Percentiles rank a stretch among this genome's conserved stretches.
Evolutionary conservation across 2,329 filamentous ascomycete species (phyloP).

Genomic region (Purpureocillium lavendulum): DNA sequence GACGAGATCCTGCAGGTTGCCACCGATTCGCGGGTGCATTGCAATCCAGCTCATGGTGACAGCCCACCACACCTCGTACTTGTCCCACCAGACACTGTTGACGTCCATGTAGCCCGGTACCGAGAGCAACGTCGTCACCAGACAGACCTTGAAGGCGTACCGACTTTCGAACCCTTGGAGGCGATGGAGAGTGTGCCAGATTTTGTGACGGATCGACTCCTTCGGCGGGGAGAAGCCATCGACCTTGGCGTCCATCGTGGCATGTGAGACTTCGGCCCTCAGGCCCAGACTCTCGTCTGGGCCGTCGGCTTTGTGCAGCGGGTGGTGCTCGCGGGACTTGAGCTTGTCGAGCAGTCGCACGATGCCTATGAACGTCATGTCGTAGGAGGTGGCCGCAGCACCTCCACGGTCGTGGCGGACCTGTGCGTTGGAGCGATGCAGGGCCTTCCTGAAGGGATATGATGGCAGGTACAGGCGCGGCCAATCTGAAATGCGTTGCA

Average conservation of each 20-base stretch:
- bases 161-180: constrained; percentile 49
- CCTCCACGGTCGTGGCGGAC: constrained; percentile 52
- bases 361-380: constrained; percentile 36
- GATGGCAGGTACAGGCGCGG: constrained; percentile 40
- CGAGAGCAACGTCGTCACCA: constrained; percentile 41
- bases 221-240: constrained; percentile 22
- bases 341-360: constrained; percentile 33
- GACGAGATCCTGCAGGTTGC: constrained; percentile 49
- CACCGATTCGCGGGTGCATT: constrained; percentile 41
- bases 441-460: constrained; percentile 43
- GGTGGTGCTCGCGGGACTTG: constrained; percentile 27
- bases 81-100: constrained; percentile 43
- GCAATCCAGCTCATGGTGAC: constrained; percentile 50
- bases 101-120: constrained; percentile 43
- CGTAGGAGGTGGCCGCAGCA: constrained; percentile 43
- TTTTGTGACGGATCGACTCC: constrained; percentile 32
- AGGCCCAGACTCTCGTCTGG: constrained; percentile 11
- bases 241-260: constrained; percentile 29
- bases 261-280: constrained; percentile 18
- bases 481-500: constrained; percentile 31
- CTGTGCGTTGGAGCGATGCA: constrained; percentile 46
- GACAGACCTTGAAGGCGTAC: constrained; percentile 48
- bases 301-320: constrained; percentile 10
- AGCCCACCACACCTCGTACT: constrained; percentile 49
- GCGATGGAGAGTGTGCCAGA: constrained; percentile 42